phyloP scores from a whole-genome alignment of 1,139 yeast species.

The Sugiyamaella xylanicola region DNA sequence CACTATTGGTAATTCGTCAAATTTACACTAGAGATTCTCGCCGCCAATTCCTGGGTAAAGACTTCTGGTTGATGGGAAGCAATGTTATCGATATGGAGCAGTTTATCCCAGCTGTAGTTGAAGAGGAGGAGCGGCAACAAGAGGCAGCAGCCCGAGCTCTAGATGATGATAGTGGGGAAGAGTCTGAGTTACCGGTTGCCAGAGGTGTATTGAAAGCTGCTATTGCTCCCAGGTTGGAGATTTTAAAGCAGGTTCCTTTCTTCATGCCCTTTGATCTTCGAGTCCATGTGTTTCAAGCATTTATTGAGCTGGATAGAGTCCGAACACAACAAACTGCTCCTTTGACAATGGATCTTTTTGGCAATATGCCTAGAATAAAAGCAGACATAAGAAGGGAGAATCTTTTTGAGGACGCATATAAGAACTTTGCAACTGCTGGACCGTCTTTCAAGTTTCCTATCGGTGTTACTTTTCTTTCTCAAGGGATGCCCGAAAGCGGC shows the following conservation, averaged over 20 bases:
- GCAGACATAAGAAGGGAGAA: constrained; percentile 70
- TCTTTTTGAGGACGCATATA: constrained; percentile 73
- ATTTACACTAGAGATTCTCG: constrained; percentile 71
- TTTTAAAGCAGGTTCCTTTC: constrained; percentile 71
- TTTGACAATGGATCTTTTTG: constrained; percentile 18
- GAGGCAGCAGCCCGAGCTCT: constrained; percentile 9
- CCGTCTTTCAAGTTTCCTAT: constrained; percentile 62
- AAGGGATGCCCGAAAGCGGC: constrained; percentile 80
- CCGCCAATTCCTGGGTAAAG: constrained; percentile 53
- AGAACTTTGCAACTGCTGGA: constrained; percentile 50
- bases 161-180: constrained; percentile 6
- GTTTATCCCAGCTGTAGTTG: constrained; percentile 44
- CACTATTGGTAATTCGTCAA: constrained; percentile 63
- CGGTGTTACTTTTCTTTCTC: constrained; percentile 67
- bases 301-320: constrained; percentile 26
- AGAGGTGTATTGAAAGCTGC: not conserved
- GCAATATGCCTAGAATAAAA: constrained; percentile 38
- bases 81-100: constrained; percentile 29
- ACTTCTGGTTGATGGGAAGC: constrained; percentile 58
- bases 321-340: constrained; percentile 29
- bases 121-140: constrained; percentile 45
- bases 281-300: constrained; percentile 59
- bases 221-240: constrained; percentile 45
- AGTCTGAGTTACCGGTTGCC: constrained; percentile 9
- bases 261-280: constrained; percentile 75